These are phyloP conservation scores for Dryas integrifolia DNA, from an alignment of 331 rosid species.

Conservation along the genomic window DNA sequence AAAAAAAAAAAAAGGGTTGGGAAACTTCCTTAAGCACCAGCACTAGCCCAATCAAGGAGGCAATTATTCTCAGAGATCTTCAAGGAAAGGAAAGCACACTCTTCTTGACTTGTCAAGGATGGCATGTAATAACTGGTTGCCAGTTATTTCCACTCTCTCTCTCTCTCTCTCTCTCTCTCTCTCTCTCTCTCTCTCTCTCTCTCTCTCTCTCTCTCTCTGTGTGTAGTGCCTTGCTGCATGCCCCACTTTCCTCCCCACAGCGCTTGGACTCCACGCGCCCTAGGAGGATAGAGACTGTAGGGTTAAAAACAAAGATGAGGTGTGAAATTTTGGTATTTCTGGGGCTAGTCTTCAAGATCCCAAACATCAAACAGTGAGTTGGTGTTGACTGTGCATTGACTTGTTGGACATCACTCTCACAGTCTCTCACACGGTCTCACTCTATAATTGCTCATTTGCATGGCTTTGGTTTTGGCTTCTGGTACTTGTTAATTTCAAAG, in stretches of 20 bases:
- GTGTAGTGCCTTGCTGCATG: background rate
- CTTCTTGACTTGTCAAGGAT: background rate
- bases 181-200: too few species aligned
- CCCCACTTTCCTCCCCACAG: background rate
- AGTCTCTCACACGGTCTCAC: background rate
- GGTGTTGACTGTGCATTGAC: constrained; percentile 26
- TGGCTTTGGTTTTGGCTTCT: background rate
- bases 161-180: too few species aligned
- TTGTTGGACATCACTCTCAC: constrained; percentile 18
- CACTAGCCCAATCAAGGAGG: background rate
- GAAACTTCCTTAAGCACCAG: background rate
- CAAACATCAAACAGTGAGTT: constrained; percentile 18
- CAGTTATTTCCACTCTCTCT: too few species aligned
- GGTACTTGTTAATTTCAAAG: background rate
- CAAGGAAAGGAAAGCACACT: background rate
- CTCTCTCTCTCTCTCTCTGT: too few species aligned
- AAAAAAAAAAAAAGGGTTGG: background rate
- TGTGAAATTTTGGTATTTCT: background rate
- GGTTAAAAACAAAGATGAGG: background rate
- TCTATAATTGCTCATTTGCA: background rate
- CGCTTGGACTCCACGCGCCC: background rate
- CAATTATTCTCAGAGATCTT: background rate
- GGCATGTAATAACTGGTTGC: too few species aligned
- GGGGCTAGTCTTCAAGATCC: constrained; percentile 66
- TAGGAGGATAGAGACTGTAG: background rate